Conservation (phyloP, 2,329 filamentous ascomycete species). For the Stagonosporopsis tanaceti region DNA sequence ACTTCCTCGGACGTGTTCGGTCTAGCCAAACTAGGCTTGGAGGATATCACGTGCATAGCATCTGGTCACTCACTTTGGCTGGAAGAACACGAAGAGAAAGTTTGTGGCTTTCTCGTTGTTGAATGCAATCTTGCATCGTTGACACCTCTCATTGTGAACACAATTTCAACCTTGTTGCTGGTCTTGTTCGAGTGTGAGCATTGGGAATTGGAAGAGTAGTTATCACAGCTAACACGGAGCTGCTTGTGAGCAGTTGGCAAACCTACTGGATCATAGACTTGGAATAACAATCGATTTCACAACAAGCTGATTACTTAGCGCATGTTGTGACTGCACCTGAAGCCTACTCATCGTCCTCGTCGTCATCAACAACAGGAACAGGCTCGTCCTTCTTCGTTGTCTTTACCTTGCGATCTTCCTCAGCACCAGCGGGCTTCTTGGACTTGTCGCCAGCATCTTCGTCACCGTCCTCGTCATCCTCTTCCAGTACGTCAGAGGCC, state of each 20-base stretch:
- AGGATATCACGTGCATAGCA: constrained; percentile 9
- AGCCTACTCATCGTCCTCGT: constrained; percentile 36
- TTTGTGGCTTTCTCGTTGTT: neutral
- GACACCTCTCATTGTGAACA: no score
- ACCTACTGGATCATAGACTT: neutral
- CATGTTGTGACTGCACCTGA: neutral
- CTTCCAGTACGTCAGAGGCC: constrained; percentile 15
- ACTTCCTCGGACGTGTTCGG: constrained; percentile 23
- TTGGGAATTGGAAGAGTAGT: neutral
- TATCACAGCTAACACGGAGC: neutral
- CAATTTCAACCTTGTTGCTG: no score
- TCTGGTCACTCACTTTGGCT: neutral
- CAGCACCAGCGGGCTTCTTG: constrained; percentile 47
- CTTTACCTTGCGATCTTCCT: constrained; percentile 47
- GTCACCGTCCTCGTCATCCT: constrained; percentile 40
- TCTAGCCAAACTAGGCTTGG: constrained; percentile 2
- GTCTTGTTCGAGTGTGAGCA: neutral
- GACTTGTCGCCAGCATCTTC: constrained; percentile 50
- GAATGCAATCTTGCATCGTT: neutral
- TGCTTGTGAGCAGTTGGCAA: neutral
- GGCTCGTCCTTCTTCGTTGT: constrained; percentile 37
- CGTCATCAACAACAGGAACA: constrained; percentile 45
- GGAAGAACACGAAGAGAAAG: neutral
- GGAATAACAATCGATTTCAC: neutral
- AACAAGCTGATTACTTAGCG: neutral